Evolutionary conservation across 352 stramenopile genomes (phyloP), one percentile per base, ranked within the genome.

Genomic region (Phytophthora crassamura): DNA sequence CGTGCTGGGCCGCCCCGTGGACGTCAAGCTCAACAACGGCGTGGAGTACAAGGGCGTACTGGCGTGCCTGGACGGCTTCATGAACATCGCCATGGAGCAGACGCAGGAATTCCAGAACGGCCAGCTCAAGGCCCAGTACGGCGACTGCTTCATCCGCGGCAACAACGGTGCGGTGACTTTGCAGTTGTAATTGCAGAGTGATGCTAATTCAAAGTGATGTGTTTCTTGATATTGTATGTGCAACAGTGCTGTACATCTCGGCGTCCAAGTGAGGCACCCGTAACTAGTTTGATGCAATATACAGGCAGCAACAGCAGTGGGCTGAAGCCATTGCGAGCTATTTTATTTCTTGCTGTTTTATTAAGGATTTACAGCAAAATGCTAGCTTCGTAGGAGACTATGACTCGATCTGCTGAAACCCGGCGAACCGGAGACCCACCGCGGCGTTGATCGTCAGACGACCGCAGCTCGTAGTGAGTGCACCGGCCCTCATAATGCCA

Each of bases 71-170:
- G 98, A 99, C 86, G 98, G 98, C 34, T 99, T 99, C 80, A 99
- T 99, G 97, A 99, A 99, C 84, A 99, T 99, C 82, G 98, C 98
- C 34, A 99, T 99, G 97, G 98, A 99, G 80, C 98, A 99, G 81
- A 99, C 98, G 53, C 97, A 99, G 70, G 98, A 99, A 81, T 99
- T 98, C 79, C 88, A 98, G 35, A 98, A 99, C 83, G 98, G 97
- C 9, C 95, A 99, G 78, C 88, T 99, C 54, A 99, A 99, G 78
- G 90, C 93, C 25, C 98, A 99, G 73, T 99, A 99, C 84, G 98
- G 98, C 51, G 98, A 99, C 81, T 99, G 97, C 84, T 99, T 99
- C 72, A 99, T 99, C 78, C 97, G 98, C 53, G 98, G 98, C 35
- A 99, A 99, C 84, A 99, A 99, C 86, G 97, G 90, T 97, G 48